These are phyloP conservation scores for Penicillium capsulatum DNA, from an alignment of 2,329 filamentous ascomycete species.

Conservation along the genomic window DNA sequence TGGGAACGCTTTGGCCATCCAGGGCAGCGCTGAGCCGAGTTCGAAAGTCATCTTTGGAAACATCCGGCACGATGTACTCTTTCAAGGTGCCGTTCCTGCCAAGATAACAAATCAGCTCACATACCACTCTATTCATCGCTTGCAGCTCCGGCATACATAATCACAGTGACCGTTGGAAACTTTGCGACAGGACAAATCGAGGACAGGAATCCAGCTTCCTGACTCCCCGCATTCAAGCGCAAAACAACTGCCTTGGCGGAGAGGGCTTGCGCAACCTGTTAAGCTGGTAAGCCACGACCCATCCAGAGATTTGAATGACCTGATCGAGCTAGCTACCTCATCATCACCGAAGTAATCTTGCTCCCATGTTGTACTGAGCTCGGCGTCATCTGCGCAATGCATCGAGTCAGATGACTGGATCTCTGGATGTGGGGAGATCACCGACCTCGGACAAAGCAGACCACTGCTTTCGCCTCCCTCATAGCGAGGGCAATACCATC, in stretches of 20 bases:
- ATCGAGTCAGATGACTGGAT: constrained; percentile 10
- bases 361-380: constrained; percentile 70
- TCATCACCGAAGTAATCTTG: constrained; percentile 57
- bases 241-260: constrained; percentile 63
- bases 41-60: constrained; percentile 63
- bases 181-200: constrained; percentile 77
- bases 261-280: constrained; percentile 57
- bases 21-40: constrained; percentile 50
- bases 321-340: no score
- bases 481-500: constrained; percentile 75
- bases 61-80: constrained; percentile 67
- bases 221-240: constrained; percentile 65
- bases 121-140: neutral
- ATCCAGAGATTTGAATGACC: neutral
- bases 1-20: constrained; percentile 17
- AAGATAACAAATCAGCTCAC: constrained; percentile 13
- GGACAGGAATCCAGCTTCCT: constrained; percentile 75
- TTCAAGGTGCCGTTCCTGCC: constrained; percentile 67
- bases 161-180: constrained; percentile 74
- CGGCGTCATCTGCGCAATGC: constrained; percentile 56
- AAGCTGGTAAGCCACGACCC: no score
- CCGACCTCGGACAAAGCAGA: constrained; percentile 78
- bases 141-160: constrained; percentile 52
- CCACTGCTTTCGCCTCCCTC: constrained; percentile 68
- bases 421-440: constrained; percentile 16